phyloP scores from a whole-genome alignment of 1,284 basidiomycete genomes.

The Cryptococcus hybrid region DNA sequence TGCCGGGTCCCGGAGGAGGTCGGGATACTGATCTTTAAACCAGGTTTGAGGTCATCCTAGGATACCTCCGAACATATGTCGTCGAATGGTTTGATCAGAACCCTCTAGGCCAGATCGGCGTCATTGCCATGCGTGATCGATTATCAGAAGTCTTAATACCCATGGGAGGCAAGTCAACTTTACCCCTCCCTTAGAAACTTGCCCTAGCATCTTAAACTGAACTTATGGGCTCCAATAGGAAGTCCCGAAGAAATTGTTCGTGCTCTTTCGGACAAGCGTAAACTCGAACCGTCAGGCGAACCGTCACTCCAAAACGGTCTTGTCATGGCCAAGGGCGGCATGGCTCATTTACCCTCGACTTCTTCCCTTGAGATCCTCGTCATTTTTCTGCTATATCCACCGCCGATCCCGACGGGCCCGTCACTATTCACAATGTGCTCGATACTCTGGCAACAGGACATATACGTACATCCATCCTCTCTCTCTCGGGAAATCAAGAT shows the following conservation, averaged over 20 bases:
- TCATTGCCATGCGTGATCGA: constrained; percentile 88
- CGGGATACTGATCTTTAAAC: not conserved
- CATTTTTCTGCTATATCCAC: constrained; percentile 95
- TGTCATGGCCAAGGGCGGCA: constrained; percentile 87
- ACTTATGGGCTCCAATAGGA: constrained; percentile 54
- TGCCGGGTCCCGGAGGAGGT: not conserved
- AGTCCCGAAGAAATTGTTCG: constrained; percentile 93
- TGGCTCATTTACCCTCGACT: constrained; percentile 91
- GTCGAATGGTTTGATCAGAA: constrained; percentile 99
- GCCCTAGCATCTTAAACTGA: not conserved
- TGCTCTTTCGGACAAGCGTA: constrained; percentile 79
- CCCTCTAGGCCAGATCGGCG: constrained; percentile 91
- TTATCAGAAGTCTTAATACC: constrained; percentile 81
- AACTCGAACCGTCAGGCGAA: constrained; percentile 85
- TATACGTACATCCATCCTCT: constrained; percentile 88
- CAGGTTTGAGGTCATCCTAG: constrained; percentile 76
- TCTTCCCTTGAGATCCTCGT: constrained; percentile 93
- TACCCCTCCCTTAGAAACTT: not conserved
- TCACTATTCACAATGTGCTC: constrained; percentile 81
- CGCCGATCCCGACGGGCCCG: constrained; percentile 83
- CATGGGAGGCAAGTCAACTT: constrained; percentile 68
- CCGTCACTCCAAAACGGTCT: constrained; percentile 95
- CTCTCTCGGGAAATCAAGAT: constrained; percentile 97
- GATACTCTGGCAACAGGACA: constrained; percentile 73
- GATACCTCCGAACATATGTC: constrained; percentile 87